Evolutionary conservation across 169 alveolate genomes (phyloP).

Genomic region (Theileria parva): DNA sequence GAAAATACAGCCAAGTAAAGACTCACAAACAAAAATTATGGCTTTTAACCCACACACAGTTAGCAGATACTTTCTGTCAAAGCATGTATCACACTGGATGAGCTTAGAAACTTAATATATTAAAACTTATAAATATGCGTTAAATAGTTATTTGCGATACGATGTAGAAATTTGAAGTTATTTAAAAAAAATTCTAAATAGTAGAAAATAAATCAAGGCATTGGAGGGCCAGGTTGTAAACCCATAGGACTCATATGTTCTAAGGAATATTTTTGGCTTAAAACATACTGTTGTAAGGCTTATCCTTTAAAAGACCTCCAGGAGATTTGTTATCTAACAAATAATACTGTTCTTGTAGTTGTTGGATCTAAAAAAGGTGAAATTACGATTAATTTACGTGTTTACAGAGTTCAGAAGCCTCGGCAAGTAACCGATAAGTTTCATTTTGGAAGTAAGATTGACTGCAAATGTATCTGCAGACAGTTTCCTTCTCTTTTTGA

Average conservation of each 20-base stretch:
- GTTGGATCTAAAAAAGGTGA: conserved; percentile 34
- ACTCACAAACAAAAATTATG: neutral
- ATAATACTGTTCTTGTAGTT: conserved; percentile 51
- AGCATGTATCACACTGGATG: neutral
- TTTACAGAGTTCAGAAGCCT: conserved; percentile 59
- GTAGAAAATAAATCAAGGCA: neutral
- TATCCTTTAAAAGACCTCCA: conserved; percentile 15
- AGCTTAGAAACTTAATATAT: neutral
- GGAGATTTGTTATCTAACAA: conserved; percentile 15
- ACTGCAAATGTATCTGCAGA: conserved; percentile 65
- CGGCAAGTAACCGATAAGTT: conserved; percentile 64
- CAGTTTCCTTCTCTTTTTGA: conserved; percentile 55
- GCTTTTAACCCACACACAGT: neutral
- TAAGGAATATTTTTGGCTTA: neutral
- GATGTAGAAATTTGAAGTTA: no score
- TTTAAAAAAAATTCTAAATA: neutral
- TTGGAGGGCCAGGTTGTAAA: neutral
- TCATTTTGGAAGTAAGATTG: conserved; percentile 70
- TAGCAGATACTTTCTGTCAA: neutral
- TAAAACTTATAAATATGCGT: neutral
- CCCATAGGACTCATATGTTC: neutral
- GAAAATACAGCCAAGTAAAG: neutral
- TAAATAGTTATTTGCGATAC: neutral
- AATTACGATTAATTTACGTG: conserved; percentile 23
- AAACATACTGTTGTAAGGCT: conserved; percentile 9